phyloP scores from a whole-genome alignment of 371 early-diverging fungal species.

The Gilbertella persicaria region DNA sequence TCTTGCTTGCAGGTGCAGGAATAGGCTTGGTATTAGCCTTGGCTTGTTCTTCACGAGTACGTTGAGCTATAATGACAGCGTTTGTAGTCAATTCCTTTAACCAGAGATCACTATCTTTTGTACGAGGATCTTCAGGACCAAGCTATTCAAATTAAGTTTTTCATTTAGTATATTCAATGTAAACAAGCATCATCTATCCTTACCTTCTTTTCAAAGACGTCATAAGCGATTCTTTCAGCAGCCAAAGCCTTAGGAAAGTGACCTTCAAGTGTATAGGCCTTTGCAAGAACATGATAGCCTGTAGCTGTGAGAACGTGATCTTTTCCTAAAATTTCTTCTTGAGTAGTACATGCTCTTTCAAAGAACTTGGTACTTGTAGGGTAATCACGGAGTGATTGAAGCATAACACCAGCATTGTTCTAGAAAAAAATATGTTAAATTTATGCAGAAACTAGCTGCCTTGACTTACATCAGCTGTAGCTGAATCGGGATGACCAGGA shows the following conservation, averaged over 20 bases:
- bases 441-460: background rate
- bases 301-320: slow-evolving; percentile 76
- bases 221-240: slow-evolving; percentile 75
- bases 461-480: slow-evolving; percentile 75
- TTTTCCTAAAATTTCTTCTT: slow-evolving; percentile 71
- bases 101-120: slow-evolving; percentile 75
- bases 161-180: background rate
- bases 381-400: slow-evolving; percentile 74
- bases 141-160: slow-evolving; percentile 33
- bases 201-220: slow-evolving; percentile 62
- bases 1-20: slow-evolving; percentile 4
- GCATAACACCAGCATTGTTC: slow-evolving; percentile 86
- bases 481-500: slow-evolving; percentile 80
- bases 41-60: slow-evolving; percentile 23
- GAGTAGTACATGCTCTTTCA: slow-evolving; percentile 70
- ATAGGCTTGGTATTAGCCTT: slow-evolving; percentile 10
- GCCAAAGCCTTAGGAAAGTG: slow-evolving; percentile 79
- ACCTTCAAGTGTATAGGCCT: slow-evolving; percentile 71
- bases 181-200: background rate
- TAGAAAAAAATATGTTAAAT: slow-evolving; percentile 17
- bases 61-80: slow-evolving; percentile 35
- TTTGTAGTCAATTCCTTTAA: slow-evolving; percentile 60
- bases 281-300: slow-evolving; percentile 76
- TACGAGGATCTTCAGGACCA: slow-evolving; percentile 76
- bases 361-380: slow-evolving; percentile 71